Evolutionary conservation across 352 stramenopile species (phyloP).

Genomic region (Blastocystis sp.): DNA sequence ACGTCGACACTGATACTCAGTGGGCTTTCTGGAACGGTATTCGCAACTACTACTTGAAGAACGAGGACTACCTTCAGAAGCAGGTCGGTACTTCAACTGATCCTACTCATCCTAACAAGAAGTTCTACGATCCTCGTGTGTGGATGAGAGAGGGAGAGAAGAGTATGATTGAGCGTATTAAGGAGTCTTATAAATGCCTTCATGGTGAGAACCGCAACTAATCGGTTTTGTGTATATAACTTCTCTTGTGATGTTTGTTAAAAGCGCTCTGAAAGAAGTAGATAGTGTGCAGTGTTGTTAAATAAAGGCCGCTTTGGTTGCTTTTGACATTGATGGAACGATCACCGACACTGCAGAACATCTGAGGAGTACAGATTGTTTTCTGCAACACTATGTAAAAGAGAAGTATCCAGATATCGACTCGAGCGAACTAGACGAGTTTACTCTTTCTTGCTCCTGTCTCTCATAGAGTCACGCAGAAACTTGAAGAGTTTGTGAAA

Average conservation of each 20-base stretch:
- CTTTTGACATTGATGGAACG: constrained; percentile 51
- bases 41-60: constrained; percentile 85
- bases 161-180: constrained; percentile 81
- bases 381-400: background rate
- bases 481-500: background rate
- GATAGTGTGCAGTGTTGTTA: background rate
- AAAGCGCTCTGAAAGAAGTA: background rate
- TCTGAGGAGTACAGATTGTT: background rate
- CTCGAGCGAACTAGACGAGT: background rate
- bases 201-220: constrained; percentile 52
- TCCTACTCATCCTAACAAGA: constrained; percentile 96
- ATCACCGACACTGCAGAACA: background rate
- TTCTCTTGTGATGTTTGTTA: constrained; percentile 29
- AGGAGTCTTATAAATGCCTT: constrained; percentile 82
- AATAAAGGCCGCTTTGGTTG: background rate
- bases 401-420: background rate
- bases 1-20: constrained; percentile 98
- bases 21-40: constrained; percentile 97
- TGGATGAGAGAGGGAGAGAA: constrained; percentile 93
- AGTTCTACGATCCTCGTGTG: constrained; percentile 96
- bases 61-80: constrained; percentile 91
- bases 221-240: background rate
- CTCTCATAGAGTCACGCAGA: background rate
- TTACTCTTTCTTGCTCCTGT: background rate
- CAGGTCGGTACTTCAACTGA: constrained; percentile 96